A percentile compares a stretch with the other conserved stretches of the same genome.
Evolutionary conservation across 768 basidiomycete genomes (phyloP).

Genomic region (Gelatoporia subvermispora): DNA sequence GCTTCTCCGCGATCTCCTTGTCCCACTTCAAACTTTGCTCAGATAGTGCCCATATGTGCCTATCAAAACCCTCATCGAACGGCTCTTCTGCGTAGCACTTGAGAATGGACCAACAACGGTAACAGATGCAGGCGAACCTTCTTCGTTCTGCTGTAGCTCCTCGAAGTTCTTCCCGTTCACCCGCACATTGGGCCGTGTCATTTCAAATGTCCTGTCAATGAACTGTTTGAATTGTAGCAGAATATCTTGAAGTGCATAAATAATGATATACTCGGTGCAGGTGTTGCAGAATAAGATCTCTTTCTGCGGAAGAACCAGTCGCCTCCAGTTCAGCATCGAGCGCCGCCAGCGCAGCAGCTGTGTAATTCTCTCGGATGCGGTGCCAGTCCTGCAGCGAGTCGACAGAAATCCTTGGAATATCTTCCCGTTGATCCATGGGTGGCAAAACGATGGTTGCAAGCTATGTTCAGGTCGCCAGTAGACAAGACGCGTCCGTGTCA

Average conservation of each 20-base stretch:
- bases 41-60: conserved; percentile 75
- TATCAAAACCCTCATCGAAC: conserved; percentile 84
- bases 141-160: conserved; percentile 49
- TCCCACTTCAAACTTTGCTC: conserved; percentile 74
- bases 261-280: conserved; percentile 40
- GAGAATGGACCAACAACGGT: neutral
- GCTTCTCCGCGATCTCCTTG: conserved; percentile 60
- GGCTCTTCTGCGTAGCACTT: conserved; percentile 40
- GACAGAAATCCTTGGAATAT: conserved; percentile 52
- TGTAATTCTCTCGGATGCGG: conserved; percentile 51
- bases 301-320: conserved; percentile 36
- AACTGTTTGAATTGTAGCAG: conserved; percentile 36
- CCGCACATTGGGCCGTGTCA: conserved; percentile 67
- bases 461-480: neutral
- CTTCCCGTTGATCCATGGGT: conserved; percentile 33
- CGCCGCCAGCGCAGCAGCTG: conserved; percentile 35
- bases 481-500: too few relatives aligned
- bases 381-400: conserved; percentile 67
- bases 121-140: conserved; percentile 32
- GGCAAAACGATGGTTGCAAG: too few relatives aligned
- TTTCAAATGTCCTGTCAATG: conserved; percentile 55
- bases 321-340: conserved; percentile 45
- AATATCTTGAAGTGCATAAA: neutral
- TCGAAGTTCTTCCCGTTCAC: conserved; percentile 79
- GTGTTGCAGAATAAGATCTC: conserved; percentile 44